Evolutionary conservation across 352 stramenopile species (phyloP).

Genomic region (Blastocystis sp.): DNA sequence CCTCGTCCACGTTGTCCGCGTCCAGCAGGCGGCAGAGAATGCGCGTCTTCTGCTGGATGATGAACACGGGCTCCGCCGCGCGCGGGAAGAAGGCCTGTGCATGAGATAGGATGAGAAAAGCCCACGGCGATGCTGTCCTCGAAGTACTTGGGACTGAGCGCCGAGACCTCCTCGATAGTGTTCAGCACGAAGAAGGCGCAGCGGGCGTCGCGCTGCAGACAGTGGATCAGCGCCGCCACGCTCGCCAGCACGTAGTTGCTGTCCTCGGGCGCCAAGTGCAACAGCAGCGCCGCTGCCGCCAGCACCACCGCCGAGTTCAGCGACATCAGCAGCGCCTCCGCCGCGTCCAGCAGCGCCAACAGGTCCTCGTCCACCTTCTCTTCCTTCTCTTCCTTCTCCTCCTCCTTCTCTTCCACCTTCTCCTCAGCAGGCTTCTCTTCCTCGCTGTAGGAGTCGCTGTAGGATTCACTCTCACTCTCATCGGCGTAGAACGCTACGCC

Average conservation of each 20-base stretch:
- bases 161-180: conserved; percentile 73
- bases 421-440: neutral
- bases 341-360: conserved; percentile 78
- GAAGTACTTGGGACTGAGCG: conserved; percentile 81
- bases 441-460: conserved; percentile 1
- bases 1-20: conserved; percentile 80
- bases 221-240: neutral
- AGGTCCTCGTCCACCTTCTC: conserved; percentile 79
- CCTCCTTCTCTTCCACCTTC: no score
- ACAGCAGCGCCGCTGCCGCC: conserved; percentile 70
- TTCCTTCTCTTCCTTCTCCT: neutral
- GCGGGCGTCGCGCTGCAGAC: neutral
- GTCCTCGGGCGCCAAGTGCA: conserved; percentile 24
- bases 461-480: neutral
- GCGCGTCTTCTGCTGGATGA: conserved; percentile 80
- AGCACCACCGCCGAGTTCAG: conserved; percentile 81
- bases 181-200: conserved; percentile 31
- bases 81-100: conserved; percentile 82
- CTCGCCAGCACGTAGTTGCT: neutral
- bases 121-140: conserved; percentile 79
- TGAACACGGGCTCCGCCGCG: conserved; percentile 79
- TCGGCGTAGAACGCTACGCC: conserved; percentile 23
- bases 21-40: conserved; percentile 80
- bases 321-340: conserved; percentile 80
- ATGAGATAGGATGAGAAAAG: conserved; percentile 78